phyloP scores from a whole-genome alignment of 805 yeast species.

The Cyberlindnera saturnus region DNA sequence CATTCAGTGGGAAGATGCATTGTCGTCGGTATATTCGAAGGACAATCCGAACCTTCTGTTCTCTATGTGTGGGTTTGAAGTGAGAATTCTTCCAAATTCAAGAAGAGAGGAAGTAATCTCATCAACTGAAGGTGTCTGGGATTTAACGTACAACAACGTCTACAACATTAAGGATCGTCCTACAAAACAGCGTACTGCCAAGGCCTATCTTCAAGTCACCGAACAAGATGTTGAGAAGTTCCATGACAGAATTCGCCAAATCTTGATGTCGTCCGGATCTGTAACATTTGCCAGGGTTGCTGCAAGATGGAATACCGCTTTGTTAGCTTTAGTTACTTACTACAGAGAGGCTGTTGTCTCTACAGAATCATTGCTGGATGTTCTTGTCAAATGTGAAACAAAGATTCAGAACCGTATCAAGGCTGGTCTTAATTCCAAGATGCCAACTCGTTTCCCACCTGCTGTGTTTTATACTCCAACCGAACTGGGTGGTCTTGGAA shows the following conservation, averaged over 20 bases:
- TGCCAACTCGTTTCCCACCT: slow-evolving; percentile 98
- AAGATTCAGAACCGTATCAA: slow-evolving; percentile 91
- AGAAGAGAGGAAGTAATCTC: slow-evolving; percentile 50
- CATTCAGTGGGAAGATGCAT: slow-evolving; percentile 72
- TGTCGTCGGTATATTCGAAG: slow-evolving; percentile 82
- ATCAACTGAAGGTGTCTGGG: slow-evolving; percentile 88
- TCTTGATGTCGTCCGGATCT: slow-evolving; percentile 92
- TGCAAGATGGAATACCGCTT: slow-evolving; percentile 91
- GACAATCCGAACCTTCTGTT: slow-evolving; percentile 87
- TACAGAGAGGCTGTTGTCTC: slow-evolving; percentile 89
- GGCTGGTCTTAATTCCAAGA: slow-evolving; percentile 91
- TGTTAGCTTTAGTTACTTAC: slow-evolving; percentile 80
- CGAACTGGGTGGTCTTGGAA: slow-evolving; percentile 95
- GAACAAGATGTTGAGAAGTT: slow-evolving; percentile 75
- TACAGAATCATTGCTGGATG: slow-evolving; percentile 71
- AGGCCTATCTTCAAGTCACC: slow-evolving; percentile 80
- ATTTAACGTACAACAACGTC: slow-evolving; percentile 36
- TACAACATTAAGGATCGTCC: slow-evolving; percentile 34
- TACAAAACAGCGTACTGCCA: slow-evolving; percentile 82
- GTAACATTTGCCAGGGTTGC: slow-evolving; percentile 93
- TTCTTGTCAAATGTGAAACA: slow-evolving; percentile 85
- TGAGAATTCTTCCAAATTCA: slow-evolving; percentile 73
- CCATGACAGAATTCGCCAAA: slow-evolving; percentile 78
- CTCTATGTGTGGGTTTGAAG: slow-evolving; percentile 93
- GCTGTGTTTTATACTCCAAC: slow-evolving; percentile 98